Conservation (phyloP, 2,329 filamentous ascomycete genomes). For the Microsporum audouinii region DNA sequence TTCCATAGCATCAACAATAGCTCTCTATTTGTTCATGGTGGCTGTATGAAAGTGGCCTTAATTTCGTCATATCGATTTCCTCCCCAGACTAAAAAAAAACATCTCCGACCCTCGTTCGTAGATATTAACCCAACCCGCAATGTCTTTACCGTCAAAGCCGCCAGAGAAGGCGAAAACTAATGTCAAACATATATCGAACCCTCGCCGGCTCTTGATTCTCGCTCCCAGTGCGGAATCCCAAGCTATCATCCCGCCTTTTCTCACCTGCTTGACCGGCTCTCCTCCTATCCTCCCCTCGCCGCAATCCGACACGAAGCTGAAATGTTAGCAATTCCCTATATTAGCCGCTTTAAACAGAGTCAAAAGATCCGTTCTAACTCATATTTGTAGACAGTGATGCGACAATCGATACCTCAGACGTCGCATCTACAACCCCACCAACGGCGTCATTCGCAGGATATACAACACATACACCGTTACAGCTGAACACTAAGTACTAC, state of each 20-base stretch:
- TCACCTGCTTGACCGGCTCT: slow-evolving; percentile 28
- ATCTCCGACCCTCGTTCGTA: not conserved
- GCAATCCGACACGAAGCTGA: slow-evolving; percentile 1
- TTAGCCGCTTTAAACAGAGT: not conserved
- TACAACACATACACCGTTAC: slow-evolving; percentile 34
- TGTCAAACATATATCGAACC: slow-evolving; percentile 22
- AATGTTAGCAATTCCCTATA: not conserved
- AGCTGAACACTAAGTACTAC: slow-evolving; percentile 35
- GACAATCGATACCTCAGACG: not conserved
- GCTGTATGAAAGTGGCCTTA: not conserved
- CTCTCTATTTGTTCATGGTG: not conserved
- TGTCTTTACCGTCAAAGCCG: not conserved
- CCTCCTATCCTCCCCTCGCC: slow-evolving; percentile 18
- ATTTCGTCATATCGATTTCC: not conserved
- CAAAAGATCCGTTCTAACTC: not conserved
- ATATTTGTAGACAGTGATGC: not conserved
- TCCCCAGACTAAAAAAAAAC: not conserved
- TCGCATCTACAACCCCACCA: slow-evolving; percentile 12
- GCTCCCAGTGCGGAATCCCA: slow-evolving; percentile 27
- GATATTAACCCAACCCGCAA: not conserved
- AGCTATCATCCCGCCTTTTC: slow-evolving; percentile 27
- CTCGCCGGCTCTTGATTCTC: slow-evolving; percentile 34
- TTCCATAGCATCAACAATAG: not conserved
- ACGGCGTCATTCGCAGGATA: slow-evolving; percentile 34
- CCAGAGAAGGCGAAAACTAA: not conserved